phyloP scores from a whole-genome alignment of 2,329 filamentous ascomycete genomes.

The Tolypocladium nubicola region DNA sequence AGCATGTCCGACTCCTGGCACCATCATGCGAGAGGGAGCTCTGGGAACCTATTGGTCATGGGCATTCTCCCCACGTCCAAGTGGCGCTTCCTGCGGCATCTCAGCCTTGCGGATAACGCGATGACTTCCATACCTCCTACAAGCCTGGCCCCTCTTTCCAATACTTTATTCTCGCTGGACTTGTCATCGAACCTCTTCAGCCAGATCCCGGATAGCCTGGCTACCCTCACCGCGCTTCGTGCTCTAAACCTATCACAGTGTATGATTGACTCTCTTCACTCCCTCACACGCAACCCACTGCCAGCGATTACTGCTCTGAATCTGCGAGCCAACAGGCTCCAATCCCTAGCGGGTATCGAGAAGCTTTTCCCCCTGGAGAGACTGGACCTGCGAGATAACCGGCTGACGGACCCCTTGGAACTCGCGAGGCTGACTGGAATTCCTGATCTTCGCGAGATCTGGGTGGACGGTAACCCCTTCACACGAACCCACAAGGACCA shows the following conservation, averaged over 20 bases:
- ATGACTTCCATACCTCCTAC: slow-evolving; percentile 67
- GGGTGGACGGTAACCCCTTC: slow-evolving; percentile 87
- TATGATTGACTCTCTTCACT: slow-evolving; percentile 94
- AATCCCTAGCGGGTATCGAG: slow-evolving; percentile 82
- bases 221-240: slow-evolving; percentile 75
- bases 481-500: slow-evolving; percentile 78
- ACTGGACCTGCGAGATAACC: slow-evolving; percentile 85
- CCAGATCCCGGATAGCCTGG: slow-evolving; percentile 87
- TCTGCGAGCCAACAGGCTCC: slow-evolving; percentile 76
- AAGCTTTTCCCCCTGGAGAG: slow-evolving; percentile 80
- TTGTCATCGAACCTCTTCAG: slow-evolving; percentile 86
- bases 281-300: slow-evolving; percentile 72
- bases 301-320: slow-evolving; percentile 92
- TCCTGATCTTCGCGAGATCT: slow-evolving; percentile 85
- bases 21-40: slow-evolving; percentile 56
- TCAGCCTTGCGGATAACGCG: slow-evolving; percentile 86
- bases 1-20: slow-evolving; percentile 56
- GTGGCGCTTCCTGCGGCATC: slow-evolving; percentile 88
- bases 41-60: slow-evolving; percentile 63
- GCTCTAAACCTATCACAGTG: slow-evolving; percentile 91
- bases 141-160: slow-evolving; percentile 72
- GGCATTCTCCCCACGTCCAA: slow-evolving; percentile 72
- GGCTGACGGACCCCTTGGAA: slow-evolving; percentile 81
- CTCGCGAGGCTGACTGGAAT: slow-evolving; percentile 81
- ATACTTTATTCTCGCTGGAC: slow-evolving; percentile 84